These are phyloP conservation scores for Rhinocladiella similis DNA, from an alignment of 2,329 filamentous ascomycete genomes.

Conservation along the genomic window DNA sequence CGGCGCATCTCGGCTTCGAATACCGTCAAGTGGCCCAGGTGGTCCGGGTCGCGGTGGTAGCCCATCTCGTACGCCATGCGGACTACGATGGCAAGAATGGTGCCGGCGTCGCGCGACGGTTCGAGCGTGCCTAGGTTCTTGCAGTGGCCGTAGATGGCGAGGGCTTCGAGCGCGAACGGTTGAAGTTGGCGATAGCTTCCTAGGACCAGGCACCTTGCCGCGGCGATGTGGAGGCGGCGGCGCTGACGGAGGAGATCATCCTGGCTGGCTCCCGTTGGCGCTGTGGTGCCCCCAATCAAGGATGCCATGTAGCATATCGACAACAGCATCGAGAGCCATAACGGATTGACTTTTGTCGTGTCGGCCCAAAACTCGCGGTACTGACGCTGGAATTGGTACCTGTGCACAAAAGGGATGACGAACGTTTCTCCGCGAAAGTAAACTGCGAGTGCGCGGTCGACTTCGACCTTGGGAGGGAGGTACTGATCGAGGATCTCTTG, in stretches of 20 bases:
- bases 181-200: constrained; percentile 38
- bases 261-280: constrained; percentile 33
- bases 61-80: constrained; percentile 62
- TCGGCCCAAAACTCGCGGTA: constrained; percentile 56
- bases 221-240: constrained; percentile 33
- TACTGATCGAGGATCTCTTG: constrained; percentile 13
- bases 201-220: constrained; percentile 56
- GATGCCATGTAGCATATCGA: constrained; percentile 45
- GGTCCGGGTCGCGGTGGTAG: constrained; percentile 54
- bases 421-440: constrained; percentile 25
- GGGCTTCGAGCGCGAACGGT: constrained; percentile 24
- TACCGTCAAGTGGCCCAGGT: constrained; percentile 42
- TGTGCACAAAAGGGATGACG: constrained; percentile 22
- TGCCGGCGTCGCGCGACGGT: constrained; percentile 54
- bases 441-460: constrained; percentile 17
- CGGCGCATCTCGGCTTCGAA: constrained; percentile 58
- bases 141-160: constrained; percentile 48
- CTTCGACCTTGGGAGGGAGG: constrained; percentile 17
- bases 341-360: constrained; percentile 46
- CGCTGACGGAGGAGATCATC: constrained; percentile 43
- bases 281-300: constrained; percentile 1
- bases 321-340: constrained; percentile 55
- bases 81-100: constrained; percentile 57
- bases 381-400: constrained; percentile 33
- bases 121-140: constrained; percentile 55